Evolutionary conservation across 306 rosid genomes (phyloP), one percentile per base, ranked within the genome.

Genomic region (Oxytropis ochrocephala): DNA sequence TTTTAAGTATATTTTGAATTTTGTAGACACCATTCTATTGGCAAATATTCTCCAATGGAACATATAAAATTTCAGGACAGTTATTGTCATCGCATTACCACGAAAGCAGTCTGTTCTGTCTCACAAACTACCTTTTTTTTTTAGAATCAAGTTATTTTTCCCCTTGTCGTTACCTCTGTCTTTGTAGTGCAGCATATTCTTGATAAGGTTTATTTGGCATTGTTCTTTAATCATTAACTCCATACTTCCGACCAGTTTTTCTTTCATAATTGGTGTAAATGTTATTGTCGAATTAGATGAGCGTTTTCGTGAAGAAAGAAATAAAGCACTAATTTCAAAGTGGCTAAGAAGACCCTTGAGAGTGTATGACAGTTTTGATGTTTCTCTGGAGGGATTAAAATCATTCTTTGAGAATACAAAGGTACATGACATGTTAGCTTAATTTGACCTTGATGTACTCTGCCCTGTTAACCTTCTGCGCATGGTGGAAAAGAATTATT

Each of bases 261-360:
- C 39, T 19, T 33, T 44, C 52, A 42, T 74, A 21, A 44, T 58
- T 55, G 18, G 33, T 59, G 52, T 9, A 42, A 62, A 42, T 64
- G 29, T 65, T 81, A 62, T 30, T 69, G 53, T 81, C 80, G 67
- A 82, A 85, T 73, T 80, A 93, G 98, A 93, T 81, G 98, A 93
- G 70, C 98, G 98, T 36, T 86, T 86, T 79, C 81, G 53, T 74
- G 87, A 82, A 71, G 94, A 87, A 81, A 86, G 97, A 82, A 90
- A 88, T 76, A 83, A 77, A 79, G 79, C 80, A 55, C 80, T 77
- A 53, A 75, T 93, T 76, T 93, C 98, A 0, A 93, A 93, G 92
- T 93, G 98, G 97, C 85, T 93, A 64, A 88, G 89, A 81, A 93
- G 85, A 74, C 72, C 85, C 57, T 75, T 86, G 35, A 88, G 67